Base-by-base conservation (phyloP, 352 stramenopile species). In the Globisporangium cylindrosporum region DNA sequence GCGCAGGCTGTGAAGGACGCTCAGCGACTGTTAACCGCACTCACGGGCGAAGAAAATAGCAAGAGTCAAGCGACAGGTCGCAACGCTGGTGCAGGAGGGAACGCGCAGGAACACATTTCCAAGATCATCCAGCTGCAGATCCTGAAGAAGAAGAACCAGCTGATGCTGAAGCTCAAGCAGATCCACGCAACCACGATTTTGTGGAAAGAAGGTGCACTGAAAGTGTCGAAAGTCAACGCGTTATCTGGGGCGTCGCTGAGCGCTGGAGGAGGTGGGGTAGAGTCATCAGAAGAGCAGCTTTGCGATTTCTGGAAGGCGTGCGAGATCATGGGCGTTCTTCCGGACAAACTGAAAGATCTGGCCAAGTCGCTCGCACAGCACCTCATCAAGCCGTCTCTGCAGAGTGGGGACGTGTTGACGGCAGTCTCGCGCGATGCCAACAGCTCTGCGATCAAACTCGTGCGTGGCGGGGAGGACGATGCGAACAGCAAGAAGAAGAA, bases 261-360 rank as follows among this genome's bases (percentile, higher is more conserved):
- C 20, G 8, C 32, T 0, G 29, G n/a, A 18, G 18, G 34, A 10
- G 27, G 6, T 8, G 57, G 24, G 4, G 15, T 9, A 10, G 36
- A 48, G 38, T 25, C 51, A 20, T 53, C 59, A 4, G 29, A 60
- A 10, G 69, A 81, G 38, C 72, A 67, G 56, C 70, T 77, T 8
- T 61, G 32, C 0, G 74, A 82, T 8, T 84, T 91, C n/a, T 93
- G 82, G 82, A 75, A 69, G 27, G 83, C 82, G 18, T 89, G 82
- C 38, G 73, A 84, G 59, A 60, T 84, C 32, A 69, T 90, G 69
- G 73, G 78, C 5, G 66, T 82, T 18, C 67, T 90, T 15, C 66
- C 73, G 1, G 67, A 71, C 9, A 80, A 73, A 24, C 58, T 90
- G n/a, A 82, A 80, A 32, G 81, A 90, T 9, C 41, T 93, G 32